A percentile compares a stretch with the other conserved stretches of the same genome.
phyloP scores from a whole-genome alignment of 1,284 basidiomycete genomes.

The Ceratobasidium sp. region DNA sequence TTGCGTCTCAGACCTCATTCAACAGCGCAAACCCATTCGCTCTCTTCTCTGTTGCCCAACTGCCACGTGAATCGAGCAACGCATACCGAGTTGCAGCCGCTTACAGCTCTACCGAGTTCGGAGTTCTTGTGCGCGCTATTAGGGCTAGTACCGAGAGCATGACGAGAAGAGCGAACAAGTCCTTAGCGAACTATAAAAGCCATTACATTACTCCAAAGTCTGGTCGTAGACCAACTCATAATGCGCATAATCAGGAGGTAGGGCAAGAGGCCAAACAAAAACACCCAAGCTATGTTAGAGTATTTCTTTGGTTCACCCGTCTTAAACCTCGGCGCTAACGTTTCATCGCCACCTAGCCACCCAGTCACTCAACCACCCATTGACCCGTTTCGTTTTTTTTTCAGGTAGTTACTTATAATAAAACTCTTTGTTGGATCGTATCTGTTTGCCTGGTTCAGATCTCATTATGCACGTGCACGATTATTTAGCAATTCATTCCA shows the following conservation, averaged over 20 bases:
- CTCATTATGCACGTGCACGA: neutral
- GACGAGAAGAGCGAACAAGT: neutral
- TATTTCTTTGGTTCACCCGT: neutral
- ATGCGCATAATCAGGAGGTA: neutral
- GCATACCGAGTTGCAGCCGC: constrained; percentile 21
- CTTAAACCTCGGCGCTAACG: neutral
- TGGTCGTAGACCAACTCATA: neutral
- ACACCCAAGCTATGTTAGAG: neutral
- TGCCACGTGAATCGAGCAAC: constrained; percentile 10
- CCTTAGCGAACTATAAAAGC: neutral
- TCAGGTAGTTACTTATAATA: too few relatives aligned
- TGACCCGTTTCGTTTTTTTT: neutral
- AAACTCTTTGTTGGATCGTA: neutral
- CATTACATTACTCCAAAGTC: too few relatives aligned
- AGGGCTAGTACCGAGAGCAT: neutral
- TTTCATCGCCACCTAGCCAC: neutral
- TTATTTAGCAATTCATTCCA: neutral
- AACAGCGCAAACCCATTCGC: constrained; percentile 41
- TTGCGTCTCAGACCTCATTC: constrained; percentile 7
- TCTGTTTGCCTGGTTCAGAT: too few relatives aligned
- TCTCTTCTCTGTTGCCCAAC: constrained; percentile 34
- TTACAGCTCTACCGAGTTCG: constrained; percentile 30
- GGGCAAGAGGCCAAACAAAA: neutral
- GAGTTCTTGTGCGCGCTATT: neutral
- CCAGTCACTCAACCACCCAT: too few relatives aligned